Evolutionary conservation across 2,329 filamentous ascomycete genomes (phyloP).

Genomic region (Colletotrichum musicola): DNA sequence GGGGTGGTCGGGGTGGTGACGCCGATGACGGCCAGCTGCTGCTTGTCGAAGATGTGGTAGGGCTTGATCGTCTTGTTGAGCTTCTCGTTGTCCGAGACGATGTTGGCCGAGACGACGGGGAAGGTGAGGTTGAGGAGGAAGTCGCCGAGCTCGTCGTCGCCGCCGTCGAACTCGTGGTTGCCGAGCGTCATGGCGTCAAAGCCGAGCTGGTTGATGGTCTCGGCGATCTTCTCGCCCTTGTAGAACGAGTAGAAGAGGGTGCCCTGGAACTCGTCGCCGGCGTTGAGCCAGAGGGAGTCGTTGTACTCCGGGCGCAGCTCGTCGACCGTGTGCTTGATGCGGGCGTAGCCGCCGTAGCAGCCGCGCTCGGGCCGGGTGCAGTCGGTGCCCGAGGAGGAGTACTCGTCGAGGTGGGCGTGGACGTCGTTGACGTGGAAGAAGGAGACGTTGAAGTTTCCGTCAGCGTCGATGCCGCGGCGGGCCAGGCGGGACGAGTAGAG

Average conservation of each 20-base stretch:
- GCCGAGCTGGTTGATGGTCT: constrained; percentile 73
- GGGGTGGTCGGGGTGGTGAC: constrained; percentile 72
- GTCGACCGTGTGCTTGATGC: constrained; percentile 72
- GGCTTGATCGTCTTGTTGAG: constrained; percentile 74
- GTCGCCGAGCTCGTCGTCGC: constrained; percentile 71
- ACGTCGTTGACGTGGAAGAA: constrained; percentile 80
- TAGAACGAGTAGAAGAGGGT: constrained; percentile 77
- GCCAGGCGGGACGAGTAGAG: constrained; percentile 61
- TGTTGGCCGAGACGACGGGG: constrained; percentile 73
- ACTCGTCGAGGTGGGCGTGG: constrained; percentile 75
- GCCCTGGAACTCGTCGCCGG: constrained; percentile 78
- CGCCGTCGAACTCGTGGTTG: constrained; percentile 76
- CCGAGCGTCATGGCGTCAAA: constrained; percentile 77
- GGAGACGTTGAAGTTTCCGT: constrained; percentile 68
- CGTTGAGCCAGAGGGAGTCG: constrained; percentile 74
- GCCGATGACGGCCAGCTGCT: constrained; percentile 73
- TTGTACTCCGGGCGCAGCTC: constrained; percentile 67
- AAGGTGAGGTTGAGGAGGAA: constrained; percentile 75
- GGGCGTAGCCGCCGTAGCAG: constrained; percentile 74
- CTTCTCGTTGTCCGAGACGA: constrained; percentile 69
- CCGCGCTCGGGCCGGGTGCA: constrained; percentile 68
- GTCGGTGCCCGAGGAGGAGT: constrained; percentile 70
- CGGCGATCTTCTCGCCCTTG: constrained; percentile 75
- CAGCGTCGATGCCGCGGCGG: constrained; percentile 63
- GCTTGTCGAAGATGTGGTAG: constrained; percentile 73